A percentile compares a stretch with the other conserved stretches of the same genome.
phyloP scores from a whole-genome alignment of 164 flowering plant species.

The Aristolochia fimbriata region DNA sequence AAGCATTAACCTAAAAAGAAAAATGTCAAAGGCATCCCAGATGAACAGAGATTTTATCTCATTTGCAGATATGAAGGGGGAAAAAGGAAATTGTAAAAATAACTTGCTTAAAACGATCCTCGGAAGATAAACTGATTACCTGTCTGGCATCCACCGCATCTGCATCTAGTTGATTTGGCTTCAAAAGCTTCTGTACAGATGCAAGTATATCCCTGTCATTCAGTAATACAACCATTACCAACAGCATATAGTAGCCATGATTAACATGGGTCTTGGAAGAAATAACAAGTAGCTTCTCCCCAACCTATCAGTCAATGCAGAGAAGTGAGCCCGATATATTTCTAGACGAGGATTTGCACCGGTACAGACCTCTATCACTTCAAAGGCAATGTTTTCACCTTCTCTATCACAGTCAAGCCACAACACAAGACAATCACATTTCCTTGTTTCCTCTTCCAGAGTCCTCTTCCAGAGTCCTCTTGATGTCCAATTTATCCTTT shows the following conservation, averaged over 20 bases:
- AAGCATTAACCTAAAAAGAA: no score
- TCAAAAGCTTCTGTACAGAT: constrained; percentile 57
- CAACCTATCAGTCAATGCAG: constrained; percentile 84
- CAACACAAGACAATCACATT: constrained; percentile 77
- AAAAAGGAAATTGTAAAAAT: no score
- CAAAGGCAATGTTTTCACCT: constrained; percentile 96
- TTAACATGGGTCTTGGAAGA: neutral
- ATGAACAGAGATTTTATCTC: no score
- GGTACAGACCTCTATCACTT: constrained; percentile 75
- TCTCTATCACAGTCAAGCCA: constrained; percentile 99
- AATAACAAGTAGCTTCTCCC: neutral
- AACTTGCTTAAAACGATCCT: neutral
- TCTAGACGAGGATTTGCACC: constrained; percentile 43
- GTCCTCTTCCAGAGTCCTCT: no score
- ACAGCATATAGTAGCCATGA: neutral
- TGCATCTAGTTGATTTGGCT: constrained; percentile 64
- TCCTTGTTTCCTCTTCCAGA: constrained; percentile 79
- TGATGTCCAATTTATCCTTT: constrained; percentile 75
- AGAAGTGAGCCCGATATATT: constrained; percentile 78
- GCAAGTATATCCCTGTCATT: constrained; percentile 67
- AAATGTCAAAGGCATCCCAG: no score
- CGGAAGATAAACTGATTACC: neutral
- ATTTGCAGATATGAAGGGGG: no score
- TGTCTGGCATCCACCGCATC: constrained; percentile 97
- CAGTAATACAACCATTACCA: neutral